Evolutionary conservation across 805 yeast genomes (phyloP), one percentile per base, ranked within the genome.

Genomic region (Lachancea nothofagi): DNA sequence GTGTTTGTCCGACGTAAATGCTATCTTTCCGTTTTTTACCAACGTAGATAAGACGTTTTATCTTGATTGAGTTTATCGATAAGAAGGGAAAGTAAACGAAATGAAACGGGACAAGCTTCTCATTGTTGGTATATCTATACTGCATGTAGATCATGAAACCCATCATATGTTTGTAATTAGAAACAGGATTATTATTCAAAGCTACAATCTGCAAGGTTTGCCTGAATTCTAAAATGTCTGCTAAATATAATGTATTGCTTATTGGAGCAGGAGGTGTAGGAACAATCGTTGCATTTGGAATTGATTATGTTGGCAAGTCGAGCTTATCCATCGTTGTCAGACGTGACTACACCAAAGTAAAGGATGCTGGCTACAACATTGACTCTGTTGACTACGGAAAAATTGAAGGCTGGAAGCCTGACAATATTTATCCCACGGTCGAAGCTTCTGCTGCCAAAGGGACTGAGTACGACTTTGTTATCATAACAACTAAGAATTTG

Each of bases 261-360:
- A 67, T 83, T 19, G 93, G 93, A 3, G 67, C 82, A 38, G 94
- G 93, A 10, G 93, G 89, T 27, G 88, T 83, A 10, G 94, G 93
- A 20, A 66, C 80, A 25, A 72, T 83, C 27, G 79, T 80, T 3
- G 83, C 89, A 0, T 71, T 76, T 33, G 74, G 81, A 0, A 64
- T 83, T 23, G 72, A 70, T 44, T 51, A 54, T 27, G 64, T 69
- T 30, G 71, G 71, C 2, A 61, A 66, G 23, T 66, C 73, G 4
- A 68, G 67, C 23, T 78, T 78, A 8, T 71, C 84, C 1, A 66
- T 74, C 6, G 76, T 80, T 9, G 66, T 78, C 12, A 68, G 86
- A 53, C 72, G 82, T 12, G 78, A 75, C 47, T 79, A 75, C 56
- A 70, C 73, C 7, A 43, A 46, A 7, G 75, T 77, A 28, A 47